Percentiles rank a stretch among this genome's conserved stretches.
Evolutionary conservation across 768 basidiomycete species (phyloP).

Genomic region (Lyophyllum atratum): DNA sequence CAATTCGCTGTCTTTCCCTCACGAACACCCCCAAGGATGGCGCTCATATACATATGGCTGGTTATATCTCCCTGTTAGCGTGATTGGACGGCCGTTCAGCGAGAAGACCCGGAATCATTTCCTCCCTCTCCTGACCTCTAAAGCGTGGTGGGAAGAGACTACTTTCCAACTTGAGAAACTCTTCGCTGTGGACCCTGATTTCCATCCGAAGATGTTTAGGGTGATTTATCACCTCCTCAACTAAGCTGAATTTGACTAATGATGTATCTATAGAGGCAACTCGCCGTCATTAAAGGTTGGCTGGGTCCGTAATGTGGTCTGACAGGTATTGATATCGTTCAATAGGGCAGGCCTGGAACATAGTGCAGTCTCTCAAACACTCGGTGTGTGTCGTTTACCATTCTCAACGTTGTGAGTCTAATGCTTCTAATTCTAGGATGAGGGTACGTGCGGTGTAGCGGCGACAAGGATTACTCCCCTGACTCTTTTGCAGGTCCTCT

Average conservation of each 20-base stretch:
- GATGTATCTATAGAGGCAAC: slow-evolving; percentile 60
- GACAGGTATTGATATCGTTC: neutral
- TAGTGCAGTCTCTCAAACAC: slow-evolving; percentile 82
- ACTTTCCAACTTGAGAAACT: slow-evolving; percentile 74
- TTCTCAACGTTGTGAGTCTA: neutral
- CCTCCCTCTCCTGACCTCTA: slow-evolving; percentile 78
- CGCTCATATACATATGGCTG: slow-evolving; percentile 86
- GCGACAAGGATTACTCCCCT: neutral
- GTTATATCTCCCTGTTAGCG: slow-evolving; percentile 82
- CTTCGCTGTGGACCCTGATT: slow-evolving; percentile 82
- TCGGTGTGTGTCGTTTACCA: slow-evolving; percentile 44
- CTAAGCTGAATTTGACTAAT: slow-evolving; percentile 6
- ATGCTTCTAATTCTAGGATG: slow-evolving; percentile 51
- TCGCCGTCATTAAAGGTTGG: slow-evolving; percentile 85
- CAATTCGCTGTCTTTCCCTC: slow-evolving; percentile 90
- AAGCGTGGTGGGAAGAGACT: slow-evolving; percentile 90
- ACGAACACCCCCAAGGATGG: slow-evolving; percentile 83
- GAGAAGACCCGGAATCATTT: slow-evolving; percentile 82
- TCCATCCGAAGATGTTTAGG: slow-evolving; percentile 88
- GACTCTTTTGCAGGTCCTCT: slow-evolving; percentile 64
- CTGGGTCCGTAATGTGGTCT: neutral
- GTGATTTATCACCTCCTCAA: slow-evolving; percentile 33
- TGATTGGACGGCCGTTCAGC: slow-evolving; percentile 86
- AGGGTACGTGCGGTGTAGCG: slow-evolving; percentile 47
- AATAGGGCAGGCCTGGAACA: slow-evolving; percentile 82